Evolutionary conservation across 78 protist genomes (phyloP).

Genomic region (Dictyostelium brefeldianum): DNA sequence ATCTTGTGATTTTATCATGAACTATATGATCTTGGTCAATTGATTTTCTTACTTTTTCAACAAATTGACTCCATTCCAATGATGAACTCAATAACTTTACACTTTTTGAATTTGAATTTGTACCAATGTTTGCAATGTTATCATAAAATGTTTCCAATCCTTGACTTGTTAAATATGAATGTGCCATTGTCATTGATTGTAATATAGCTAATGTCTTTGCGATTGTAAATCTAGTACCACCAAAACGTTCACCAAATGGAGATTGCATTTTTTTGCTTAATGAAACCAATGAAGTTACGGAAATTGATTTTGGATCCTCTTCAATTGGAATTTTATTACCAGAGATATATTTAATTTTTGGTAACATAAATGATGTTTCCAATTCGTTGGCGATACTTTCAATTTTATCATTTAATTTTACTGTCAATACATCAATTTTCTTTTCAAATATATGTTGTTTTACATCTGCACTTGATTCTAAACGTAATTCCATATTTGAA

Average conservation of each 20-base stretch:
- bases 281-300: no score
- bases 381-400: not conserved
- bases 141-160: conserved; percentile 40
- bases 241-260: not conserved
- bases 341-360: not conserved
- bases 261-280: no score
- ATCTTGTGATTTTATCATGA: conserved; percentile 28
- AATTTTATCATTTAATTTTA: not conserved
- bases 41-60: not conserved
- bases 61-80: not conserved
- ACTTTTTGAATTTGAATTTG: not conserved
- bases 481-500: conserved; percentile 82
- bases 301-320: not conserved
- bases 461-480: conserved; percentile 85
- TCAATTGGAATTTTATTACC: not conserved
- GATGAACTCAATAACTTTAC: not conserved
- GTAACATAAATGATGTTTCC: not conserved
- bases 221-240: not conserved
- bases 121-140: not conserved
- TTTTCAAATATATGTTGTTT: conserved; percentile 43
- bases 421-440: conserved; percentile 1
- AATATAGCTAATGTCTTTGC: no score
- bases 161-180: conserved; percentile 7
- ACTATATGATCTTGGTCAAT: not conserved
- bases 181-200: not conserved